A percentile compares a stretch with the other conserved stretches of the same genome.
These are phyloP conservation scores for Tubosaeta brunneosetosa DNA, from an alignment of 768 basidiomycete genomes.

Conservation along the genomic window DNA sequence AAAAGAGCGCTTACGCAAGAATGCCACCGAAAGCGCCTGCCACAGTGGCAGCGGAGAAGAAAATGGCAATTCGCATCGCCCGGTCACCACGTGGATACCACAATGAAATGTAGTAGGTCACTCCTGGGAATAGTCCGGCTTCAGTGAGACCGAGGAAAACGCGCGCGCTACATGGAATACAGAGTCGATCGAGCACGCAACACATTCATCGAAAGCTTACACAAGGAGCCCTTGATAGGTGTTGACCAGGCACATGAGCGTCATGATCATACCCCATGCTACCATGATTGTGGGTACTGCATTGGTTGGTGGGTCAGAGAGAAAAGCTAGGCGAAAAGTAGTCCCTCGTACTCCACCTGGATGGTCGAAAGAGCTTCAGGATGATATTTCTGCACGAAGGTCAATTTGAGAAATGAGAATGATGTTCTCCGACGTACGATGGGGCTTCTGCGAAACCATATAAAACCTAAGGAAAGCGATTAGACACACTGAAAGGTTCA, in stretches of 20 bases:
- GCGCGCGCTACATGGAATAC: slow-evolving; percentile 27
- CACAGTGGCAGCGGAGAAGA: slow-evolving; percentile 58
- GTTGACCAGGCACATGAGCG: slow-evolving; percentile 36
- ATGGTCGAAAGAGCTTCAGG: slow-evolving; percentile 34
- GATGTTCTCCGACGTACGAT: slow-evolving; percentile 25
- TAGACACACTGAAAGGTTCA: neutral
- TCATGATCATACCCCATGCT: slow-evolving; percentile 38
- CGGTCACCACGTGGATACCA: slow-evolving; percentile 62
- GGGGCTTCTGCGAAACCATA: slow-evolving; percentile 38
- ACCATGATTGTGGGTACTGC: slow-evolving; percentile 40
- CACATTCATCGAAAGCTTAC: slow-evolving; percentile 19
- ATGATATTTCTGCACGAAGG: slow-evolving; percentile 32
- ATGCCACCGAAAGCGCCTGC: slow-evolving; percentile 51
- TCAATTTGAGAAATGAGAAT: slow-evolving; percentile 2
- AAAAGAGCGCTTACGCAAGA: slow-evolving; percentile 34
- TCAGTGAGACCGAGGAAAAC: slow-evolving; percentile 46
- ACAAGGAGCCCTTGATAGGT: slow-evolving; percentile 26
- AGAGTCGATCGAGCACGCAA: neutral
- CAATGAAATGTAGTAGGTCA: slow-evolving; percentile 45
- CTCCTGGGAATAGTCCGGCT: slow-evolving; percentile 41
- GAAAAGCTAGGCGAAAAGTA: neutral
- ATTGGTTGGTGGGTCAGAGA: slow-evolving; percentile 9
- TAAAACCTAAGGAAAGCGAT: slow-evolving; percentile 21
- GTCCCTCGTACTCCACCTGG: slow-evolving; percentile 31
- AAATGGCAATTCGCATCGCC: slow-evolving; percentile 54